Percentiles rank a stretch among this genome's conserved stretches.
Conservation (phyloP, 2,329 filamentous ascomycete species). For the Aureobasidium leucospermi region DNA sequence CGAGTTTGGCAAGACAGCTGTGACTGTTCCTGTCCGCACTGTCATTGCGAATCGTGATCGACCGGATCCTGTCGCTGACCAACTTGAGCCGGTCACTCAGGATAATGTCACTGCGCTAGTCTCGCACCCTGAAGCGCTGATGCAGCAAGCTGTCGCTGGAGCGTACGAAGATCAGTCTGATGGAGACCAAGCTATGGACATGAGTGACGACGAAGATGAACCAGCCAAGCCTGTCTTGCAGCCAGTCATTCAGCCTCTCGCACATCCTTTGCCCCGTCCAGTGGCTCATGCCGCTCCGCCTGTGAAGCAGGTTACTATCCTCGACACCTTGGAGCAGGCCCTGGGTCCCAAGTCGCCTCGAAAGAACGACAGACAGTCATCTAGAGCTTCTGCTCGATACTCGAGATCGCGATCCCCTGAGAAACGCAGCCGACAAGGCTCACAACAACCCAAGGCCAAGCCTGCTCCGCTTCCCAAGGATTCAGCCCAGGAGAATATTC, state of each 20-base stretch:
- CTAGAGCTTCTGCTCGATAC: slow-evolving; percentile 14
- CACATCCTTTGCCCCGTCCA: neutral
- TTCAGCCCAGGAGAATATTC: slow-evolving; percentile 28
- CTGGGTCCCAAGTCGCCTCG: slow-evolving; percentile 17
- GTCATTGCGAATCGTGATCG: slow-evolving; percentile 35
- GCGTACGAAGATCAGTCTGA: slow-evolving; percentile 20
- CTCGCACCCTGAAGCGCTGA: neutral
- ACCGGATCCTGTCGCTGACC: slow-evolving; percentile 24
- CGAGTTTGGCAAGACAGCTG: slow-evolving; percentile 36
- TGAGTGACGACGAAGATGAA: slow-evolving; percentile 15
- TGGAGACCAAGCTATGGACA: slow-evolving; percentile 18
- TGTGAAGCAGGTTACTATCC: slow-evolving; percentile 15
- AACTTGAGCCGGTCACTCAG: neutral
- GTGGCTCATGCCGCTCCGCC: neutral
- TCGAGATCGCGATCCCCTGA: slow-evolving; percentile 22
- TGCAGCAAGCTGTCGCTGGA: slow-evolving; percentile 21
- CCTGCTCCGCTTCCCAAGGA: slow-evolving; percentile 20
- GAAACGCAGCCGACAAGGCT: slow-evolving; percentile 10
- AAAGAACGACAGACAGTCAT: slow-evolving; percentile 15
- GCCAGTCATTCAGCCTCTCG: neutral
- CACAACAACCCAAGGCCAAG: slow-evolving; percentile 12
- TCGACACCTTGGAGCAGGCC: slow-evolving; percentile 26
- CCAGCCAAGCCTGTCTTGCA: neutral
- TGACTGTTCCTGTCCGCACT: slow-evolving; percentile 36
- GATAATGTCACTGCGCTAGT: neutral